These are phyloP conservation scores for Talaromyces sp. DNA, from an alignment of 2,329 filamentous ascomycete species.

Conservation along the genomic window DNA sequence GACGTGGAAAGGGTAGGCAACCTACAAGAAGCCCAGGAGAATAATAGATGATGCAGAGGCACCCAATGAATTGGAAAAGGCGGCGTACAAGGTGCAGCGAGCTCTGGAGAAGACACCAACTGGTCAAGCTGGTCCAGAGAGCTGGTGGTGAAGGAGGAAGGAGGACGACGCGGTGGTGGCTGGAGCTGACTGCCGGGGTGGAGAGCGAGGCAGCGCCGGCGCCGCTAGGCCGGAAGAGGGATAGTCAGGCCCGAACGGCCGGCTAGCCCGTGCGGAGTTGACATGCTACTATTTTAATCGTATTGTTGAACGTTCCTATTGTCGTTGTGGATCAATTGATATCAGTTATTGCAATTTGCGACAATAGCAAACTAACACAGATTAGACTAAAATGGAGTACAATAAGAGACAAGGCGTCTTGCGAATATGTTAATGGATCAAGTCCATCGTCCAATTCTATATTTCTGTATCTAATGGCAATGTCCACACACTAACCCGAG, in stretches of 20 bases:
- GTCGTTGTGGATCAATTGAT: no score
- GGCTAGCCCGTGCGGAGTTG: not conserved
- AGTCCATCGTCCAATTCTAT: not conserved
- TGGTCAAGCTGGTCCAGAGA: not conserved
- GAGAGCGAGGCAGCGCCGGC: not conserved
- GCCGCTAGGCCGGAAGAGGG: not conserved
- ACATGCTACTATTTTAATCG: not conserved
- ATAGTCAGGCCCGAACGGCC: not conserved
- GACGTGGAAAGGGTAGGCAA: constrained; percentile 29
- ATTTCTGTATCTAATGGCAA: not conserved
- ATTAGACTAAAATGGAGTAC: no score
- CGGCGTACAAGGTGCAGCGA: not conserved
- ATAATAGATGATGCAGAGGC: constrained; percentile 13
- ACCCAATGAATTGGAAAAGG: constrained; percentile 10
- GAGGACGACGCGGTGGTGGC: not conserved
- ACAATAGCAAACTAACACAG: no score
- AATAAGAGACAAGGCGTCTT: not conserved
- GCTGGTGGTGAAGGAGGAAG: not conserved
- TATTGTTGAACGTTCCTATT: no score
- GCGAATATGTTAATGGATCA: not conserved
- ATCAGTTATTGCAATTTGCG: no score
- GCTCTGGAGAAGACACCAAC: not conserved
- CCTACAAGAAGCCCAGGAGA: constrained; percentile 38
- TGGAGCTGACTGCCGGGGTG: not conserved
- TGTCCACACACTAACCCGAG: not conserved